Percentiles rank a stretch among this genome's conserved stretches.
Evolutionary conservation across 2,329 filamentous ascomycete species (phyloP).

Genomic region (Fusarium verticillioides): DNA sequence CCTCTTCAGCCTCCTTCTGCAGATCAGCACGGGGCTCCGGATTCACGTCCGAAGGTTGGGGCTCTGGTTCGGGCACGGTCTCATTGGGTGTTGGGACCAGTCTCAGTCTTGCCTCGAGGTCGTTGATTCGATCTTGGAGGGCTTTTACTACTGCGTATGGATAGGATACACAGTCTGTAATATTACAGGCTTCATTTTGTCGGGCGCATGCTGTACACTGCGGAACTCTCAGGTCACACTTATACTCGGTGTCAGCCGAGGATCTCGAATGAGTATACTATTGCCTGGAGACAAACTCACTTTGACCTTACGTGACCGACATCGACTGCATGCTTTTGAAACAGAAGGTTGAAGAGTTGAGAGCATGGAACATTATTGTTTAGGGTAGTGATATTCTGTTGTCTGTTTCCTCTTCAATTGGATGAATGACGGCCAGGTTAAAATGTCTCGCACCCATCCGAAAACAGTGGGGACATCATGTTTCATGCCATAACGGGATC

Average conservation of each 20-base stretch:
- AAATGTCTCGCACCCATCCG: constrained; percentile 4
- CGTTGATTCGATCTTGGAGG: background rate
- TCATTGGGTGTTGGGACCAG: background rate
- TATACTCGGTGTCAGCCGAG: background rate
- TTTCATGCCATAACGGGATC: background rate
- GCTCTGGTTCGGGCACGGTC: background rate
- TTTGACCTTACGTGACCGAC: constrained; percentile 5
- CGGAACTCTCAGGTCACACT: constrained; percentile 3
- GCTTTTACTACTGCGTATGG: background rate
- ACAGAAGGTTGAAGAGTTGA: background rate
- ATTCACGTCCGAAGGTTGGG: background rate
- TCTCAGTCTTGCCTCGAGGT: background rate
- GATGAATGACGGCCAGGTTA: too few relatives aligned
- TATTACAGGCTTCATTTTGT: background rate
- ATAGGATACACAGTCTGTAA: background rate
- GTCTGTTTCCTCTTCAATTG: accelerated
- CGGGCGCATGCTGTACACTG: background rate
- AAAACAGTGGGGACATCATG: background rate
- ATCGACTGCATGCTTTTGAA: background rate
- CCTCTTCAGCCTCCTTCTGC: constrained; percentile 6
- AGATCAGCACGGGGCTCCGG: background rate
- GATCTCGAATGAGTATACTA: too few relatives aligned
- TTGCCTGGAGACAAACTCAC: background rate
- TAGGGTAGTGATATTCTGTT: background rate
- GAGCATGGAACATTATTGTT: background rate